Evolutionary conservation across 768 basidiomycete genomes (phyloP), one percentile per base, ranked within the genome.

Genomic region (Lactifluus volemus): DNA sequence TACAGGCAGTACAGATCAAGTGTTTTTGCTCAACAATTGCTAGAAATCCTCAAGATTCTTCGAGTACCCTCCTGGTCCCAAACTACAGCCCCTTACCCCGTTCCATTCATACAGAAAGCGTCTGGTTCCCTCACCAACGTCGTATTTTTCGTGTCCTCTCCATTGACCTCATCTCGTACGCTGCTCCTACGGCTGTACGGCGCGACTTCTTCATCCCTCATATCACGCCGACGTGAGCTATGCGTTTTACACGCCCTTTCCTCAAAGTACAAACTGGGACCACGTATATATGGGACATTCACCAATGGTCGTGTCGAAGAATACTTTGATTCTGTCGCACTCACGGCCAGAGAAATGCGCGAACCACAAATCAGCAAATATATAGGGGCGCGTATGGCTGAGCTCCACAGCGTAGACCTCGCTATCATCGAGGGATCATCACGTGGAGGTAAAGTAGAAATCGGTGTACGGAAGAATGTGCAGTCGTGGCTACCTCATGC

Each of bases 381-480:
- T 82, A 92, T 98, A 66, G 94, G 85, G n/a, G 82, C 86, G 21
- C 81, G 96, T 38, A 98, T 98, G 96, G 85, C 92, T 21, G 95
- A 98, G 72, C 80, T 99, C 36, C 97, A 99, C 73, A 84, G 85
- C 29, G 96, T 98, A 50, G 92, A 96, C 68, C 79, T 97, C 54
- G 78, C 80, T 14, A 77, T 78, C 47, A 78, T 98, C 49, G 81
- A 83, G 68, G 73, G 69, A 38, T 69, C 68, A 38, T 73, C 76
- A 7, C 78, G 78, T 70, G 75, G 77, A 54, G 76, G 74, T 54
- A 79, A 75, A 17, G 79, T 81, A 77, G 79, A 83, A 58, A 77
- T 86, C 51, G 83, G 79, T 17, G 83, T 81, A 4, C 79, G 79
- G 72, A 80, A 79, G 71, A 89, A 89, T 70, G 80, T 92, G 58